Evolutionary conservation across 495 filamentous ascomycete species (phyloP), one percentile per base, ranked within the genome.

Genomic region (Penicillium coprophilum): DNA sequence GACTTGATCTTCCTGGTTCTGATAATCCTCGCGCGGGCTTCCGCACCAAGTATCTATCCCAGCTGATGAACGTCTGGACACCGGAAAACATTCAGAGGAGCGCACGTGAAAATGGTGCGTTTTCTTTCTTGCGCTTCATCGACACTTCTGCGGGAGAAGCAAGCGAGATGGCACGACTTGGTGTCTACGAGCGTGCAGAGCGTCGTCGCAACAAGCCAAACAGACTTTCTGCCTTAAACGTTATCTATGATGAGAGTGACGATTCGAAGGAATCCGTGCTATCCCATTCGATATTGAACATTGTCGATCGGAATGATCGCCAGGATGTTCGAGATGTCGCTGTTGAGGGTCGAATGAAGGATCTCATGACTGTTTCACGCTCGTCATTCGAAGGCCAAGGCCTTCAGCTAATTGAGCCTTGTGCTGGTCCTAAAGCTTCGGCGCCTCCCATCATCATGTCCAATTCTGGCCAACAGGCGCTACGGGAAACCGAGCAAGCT

Each of bases 71-170:
- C 64, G 86, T 99, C 50, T 97, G 91, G 87, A 83, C 84, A 3
- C 85, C 90, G 1, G 84, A 92, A 46, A 84, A 96, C 60, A 83
- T 96, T 41, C 78, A 77, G n/a, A 72, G 83, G 46, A 82, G 75
- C 55, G 65, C 77, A 6, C 71, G 77, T 19, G 78, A 81, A 0
- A 74, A 79, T 43, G 81, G 80, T 9, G 82, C 85, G 17, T 99
- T 97, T 72, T 91, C 92, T 0, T 99, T 92, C 87, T 77, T 97
- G 47, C 88, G 90, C 13, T 96, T 97, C 61, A 84, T 86, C 15
- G 89, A 96, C 65, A 78, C 80, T 2, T 96, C 91, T 48, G 76
- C 84, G 10, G 77, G 80, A 30, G 92, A 97, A 61, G 82, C 80
- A 9, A 86, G 84, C 17, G 78, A 82, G 55, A 73, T 81, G 28